Conservation (phyloP, 2,329 filamentous ascomycete species). For the Septoria linicola region DNA sequence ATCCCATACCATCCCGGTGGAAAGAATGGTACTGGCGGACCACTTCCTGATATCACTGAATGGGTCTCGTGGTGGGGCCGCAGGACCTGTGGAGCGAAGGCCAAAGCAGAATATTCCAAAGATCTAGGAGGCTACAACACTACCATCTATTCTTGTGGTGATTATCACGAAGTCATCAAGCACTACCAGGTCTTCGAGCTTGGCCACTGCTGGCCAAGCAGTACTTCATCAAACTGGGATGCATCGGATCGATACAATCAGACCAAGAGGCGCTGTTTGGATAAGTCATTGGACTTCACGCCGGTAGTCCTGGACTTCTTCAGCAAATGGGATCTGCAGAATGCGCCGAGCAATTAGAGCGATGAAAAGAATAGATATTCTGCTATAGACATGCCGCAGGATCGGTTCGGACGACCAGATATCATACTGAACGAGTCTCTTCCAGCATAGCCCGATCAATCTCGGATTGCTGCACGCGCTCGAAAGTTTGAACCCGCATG, state of each 20-base stretch:
- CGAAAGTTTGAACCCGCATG: too few relatives aligned
- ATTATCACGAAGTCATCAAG: constrained; percentile 37
- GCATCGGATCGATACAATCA: constrained; percentile 17
- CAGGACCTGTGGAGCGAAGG: constrained; percentile 36
- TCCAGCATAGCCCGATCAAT: too few relatives aligned
- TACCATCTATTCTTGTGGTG: constrained; percentile 32
- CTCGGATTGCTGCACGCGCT: too few relatives aligned
- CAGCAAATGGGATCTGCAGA: constrained; percentile 26
- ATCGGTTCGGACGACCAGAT: not conserved
- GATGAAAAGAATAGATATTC: not conserved
- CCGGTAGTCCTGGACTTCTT: constrained; percentile 32
- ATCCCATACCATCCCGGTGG: constrained; percentile 43
- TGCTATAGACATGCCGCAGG: not conserved
- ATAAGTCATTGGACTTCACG: constrained; percentile 30
- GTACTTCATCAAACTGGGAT: constrained; percentile 27
- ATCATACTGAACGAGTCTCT: too few relatives aligned
- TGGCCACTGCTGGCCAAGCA: constrained; percentile 45
- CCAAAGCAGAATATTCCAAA: constrained; percentile 29
- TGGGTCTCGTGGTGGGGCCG: constrained; percentile 44
- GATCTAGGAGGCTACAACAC: constrained; percentile 34
- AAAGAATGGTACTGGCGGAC: constrained; percentile 32
- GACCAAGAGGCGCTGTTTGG: constrained; percentile 19
- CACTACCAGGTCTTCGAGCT: constrained; percentile 43
- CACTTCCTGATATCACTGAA: constrained; percentile 31
- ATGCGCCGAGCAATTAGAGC: constrained; percentile 22